phyloP scores from a whole-genome alignment of 768 basidiomycete species.

The Phylloporus arenicola region DNA sequence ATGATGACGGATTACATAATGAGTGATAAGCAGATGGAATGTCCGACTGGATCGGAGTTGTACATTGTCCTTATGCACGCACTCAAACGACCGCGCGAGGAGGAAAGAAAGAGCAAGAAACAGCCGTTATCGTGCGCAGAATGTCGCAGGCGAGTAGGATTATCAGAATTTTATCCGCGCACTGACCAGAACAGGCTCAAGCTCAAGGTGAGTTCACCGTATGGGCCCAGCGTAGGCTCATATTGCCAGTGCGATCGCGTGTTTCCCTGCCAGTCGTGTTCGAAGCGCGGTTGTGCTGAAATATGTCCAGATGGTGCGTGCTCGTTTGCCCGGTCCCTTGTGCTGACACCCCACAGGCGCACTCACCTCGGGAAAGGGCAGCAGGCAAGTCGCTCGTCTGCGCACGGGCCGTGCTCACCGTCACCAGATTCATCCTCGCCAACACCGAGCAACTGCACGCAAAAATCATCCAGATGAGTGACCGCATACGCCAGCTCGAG shows the following conservation, averaged over 20 bases:
- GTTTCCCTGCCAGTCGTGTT: slow-evolving; percentile 63
- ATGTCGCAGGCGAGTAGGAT: slow-evolving; percentile 45
- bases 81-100: slow-evolving; percentile 39
- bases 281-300: slow-evolving; percentile 59
- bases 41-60: slow-evolving; percentile 25
- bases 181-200: slow-evolving; percentile 36
- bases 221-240: background rate
- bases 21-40: slow-evolving; percentile 13
- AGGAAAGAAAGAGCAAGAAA: slow-evolving; percentile 29
- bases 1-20: slow-evolving; percentile 23
- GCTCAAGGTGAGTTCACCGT: slow-evolving; percentile 41
- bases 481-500: slow-evolving; percentile 61
- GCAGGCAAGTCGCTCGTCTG: slow-evolving; percentile 39
- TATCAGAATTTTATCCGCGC: no score
- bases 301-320: slow-evolving; percentile 53
- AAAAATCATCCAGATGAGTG: slow-evolving; percentile 55
- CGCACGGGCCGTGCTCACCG: slow-evolving; percentile 4
- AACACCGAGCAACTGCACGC: slow-evolving; percentile 63
- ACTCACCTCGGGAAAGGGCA: slow-evolving; percentile 58
- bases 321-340: background rate
- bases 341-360: slow-evolving; percentile 37
- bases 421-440: slow-evolving; percentile 56
- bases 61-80: slow-evolving; percentile 14
- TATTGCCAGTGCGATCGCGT: slow-evolving; percentile 51
- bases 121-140: slow-evolving; percentile 58